Conservation (phyloP, 495 filamentous ascomycete genomes). For the Thermothielavioides terrestris region DNA sequence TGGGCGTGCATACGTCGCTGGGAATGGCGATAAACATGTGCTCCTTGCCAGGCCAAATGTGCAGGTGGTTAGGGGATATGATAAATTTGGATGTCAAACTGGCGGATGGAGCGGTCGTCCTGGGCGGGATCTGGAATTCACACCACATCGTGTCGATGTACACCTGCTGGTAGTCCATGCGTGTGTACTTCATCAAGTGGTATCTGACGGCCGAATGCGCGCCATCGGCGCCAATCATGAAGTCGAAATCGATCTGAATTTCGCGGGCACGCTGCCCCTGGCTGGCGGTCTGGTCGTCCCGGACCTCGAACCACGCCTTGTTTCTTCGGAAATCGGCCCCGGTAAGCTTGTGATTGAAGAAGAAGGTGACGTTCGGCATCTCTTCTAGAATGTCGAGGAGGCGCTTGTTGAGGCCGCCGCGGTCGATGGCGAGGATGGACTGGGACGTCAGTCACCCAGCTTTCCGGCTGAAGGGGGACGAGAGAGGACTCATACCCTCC, state of each 20-base stretch:
- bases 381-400: slow-evolving; percentile 77
- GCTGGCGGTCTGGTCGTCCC: slow-evolving; percentile 13
- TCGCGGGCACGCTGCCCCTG: slow-evolving; percentile 31
- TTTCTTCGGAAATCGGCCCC: slow-evolving; percentile 72
- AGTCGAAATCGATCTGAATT: slow-evolving; percentile 75
- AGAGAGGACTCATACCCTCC: slow-evolving; percentile 50
- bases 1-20: slow-evolving; percentile 44
- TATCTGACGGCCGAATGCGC: slow-evolving; percentile 84
- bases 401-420: slow-evolving; percentile 72
- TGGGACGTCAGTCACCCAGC: slow-evolving; percentile 22
- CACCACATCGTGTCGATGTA: slow-evolving; percentile 98
- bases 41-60: slow-evolving; percentile 90
- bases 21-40: slow-evolving; percentile 99
- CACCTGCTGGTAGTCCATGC: slow-evolving; percentile 85
- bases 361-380: slow-evolving; percentile 77
- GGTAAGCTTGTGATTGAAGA: slow-evolving; percentile 86
- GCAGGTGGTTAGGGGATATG: slow-evolving; percentile 83
- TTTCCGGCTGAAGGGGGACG: neutral
- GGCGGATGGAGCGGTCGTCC: slow-evolving; percentile 17
- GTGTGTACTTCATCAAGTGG: slow-evolving; percentile 86
- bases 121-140: slow-evolving; percentile 71
- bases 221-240: slow-evolving; percentile 92
- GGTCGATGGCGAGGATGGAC: slow-evolving; percentile 53
- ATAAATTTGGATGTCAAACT: slow-evolving; percentile 51
- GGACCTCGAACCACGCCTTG: slow-evolving; percentile 79